phyloP scores from a whole-genome alignment of 2,329 filamentous ascomycete species.

The Diatrype stigma region DNA sequence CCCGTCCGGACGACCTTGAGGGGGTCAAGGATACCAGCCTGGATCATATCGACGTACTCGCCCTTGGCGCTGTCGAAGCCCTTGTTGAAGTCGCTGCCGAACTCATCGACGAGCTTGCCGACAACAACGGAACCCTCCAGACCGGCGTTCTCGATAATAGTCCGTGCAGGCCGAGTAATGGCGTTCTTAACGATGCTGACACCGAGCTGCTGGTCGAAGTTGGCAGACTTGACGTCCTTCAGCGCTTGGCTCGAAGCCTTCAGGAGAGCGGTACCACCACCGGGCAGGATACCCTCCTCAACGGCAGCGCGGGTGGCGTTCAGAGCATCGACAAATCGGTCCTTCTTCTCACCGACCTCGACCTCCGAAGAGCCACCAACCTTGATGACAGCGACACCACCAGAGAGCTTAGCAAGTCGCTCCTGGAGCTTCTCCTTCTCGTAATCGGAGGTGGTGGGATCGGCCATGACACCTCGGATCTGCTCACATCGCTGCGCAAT shows the following conservation, averaged over 20 bases:
- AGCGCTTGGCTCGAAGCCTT: slow-evolving; percentile 94
- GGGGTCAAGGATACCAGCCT: slow-evolving; percentile 93
- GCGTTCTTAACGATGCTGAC: slow-evolving; percentile 96
- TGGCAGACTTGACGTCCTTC: slow-evolving; percentile 74
- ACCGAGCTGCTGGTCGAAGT: slow-evolving; percentile 99
- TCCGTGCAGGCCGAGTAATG: slow-evolving; percentile 91
- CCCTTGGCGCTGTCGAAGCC: slow-evolving; percentile 95
- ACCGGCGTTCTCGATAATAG: slow-evolving; percentile 96
- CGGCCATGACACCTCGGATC: slow-evolving; percentile 93
- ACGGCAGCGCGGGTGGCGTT: slow-evolving; percentile 98
- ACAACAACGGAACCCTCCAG: slow-evolving; percentile 94
- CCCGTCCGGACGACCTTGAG: slow-evolving; percentile 99
- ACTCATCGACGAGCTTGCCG: slow-evolving; percentile 97
- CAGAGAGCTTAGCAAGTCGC: slow-evolving; percentile 97
- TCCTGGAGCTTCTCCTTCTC: slow-evolving; percentile 99
- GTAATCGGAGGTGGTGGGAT: slow-evolving; percentile 94
- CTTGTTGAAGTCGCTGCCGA: slow-evolving; percentile 89
- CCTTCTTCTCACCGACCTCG: slow-evolving; percentile 99
- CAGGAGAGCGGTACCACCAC: slow-evolving; percentile 95
- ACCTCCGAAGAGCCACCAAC: slow-evolving; percentile 97
- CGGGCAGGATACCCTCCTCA: slow-evolving; percentile 97
- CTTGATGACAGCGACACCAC: slow-evolving; percentile 98
- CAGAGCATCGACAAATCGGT: slow-evolving; percentile 95
- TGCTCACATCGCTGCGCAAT: slow-evolving; percentile 97
- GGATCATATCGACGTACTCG: slow-evolving; percentile 99